Base-by-base conservation (phyloP, 148 eudicot genomes). In the Chenopodium suecicum region DNA sequence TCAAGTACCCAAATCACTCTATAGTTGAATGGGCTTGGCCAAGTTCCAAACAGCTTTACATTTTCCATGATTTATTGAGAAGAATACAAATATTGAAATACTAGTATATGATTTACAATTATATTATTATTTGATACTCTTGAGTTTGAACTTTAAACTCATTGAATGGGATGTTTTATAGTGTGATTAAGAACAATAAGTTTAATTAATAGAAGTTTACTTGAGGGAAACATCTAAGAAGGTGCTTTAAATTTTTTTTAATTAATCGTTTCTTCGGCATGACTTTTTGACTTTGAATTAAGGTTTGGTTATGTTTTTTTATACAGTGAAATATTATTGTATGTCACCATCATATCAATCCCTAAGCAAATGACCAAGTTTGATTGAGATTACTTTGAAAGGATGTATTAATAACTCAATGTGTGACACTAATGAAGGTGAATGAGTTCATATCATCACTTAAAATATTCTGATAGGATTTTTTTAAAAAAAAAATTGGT, bases 1-100 rank as follows among this genome's bases (percentile, higher is more conserved):
- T 78, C 83, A 60, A 85, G 82, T 41, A 82, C 87, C 82, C 76
- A 78, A 0, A 78, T 75, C 9, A 81, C 82, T 75, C 87, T 81
- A 9, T 23, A 44, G 22, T 56, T 31, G 66, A 78, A 85, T 13
- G 84, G 87, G n/a, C 87, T 82, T 41, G 82, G 76, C 82, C 84
- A 78, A 13, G 54, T 37, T 11, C 76, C 84, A 4, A 67, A 37
- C 7, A 85, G 48, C 84, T 85, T 79, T 64, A 85, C 81, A 25
- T 76, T 71, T 34, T 50, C 80, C 86, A 76, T 81, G 31, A 8
- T 44, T 2, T 5, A 58, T 58, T 34, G n/a, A 25, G 34, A 27
- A 75, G 22, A 25, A 48, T 4, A 52, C 2, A 5, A 34, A 34
- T 2, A 34, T 34, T 34, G 37, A 34, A 9, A 19, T 73, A 31